Evolutionary conservation across 345 rosid species (phyloP).

Genomic region (Lumnitzera racemosa): DNA sequence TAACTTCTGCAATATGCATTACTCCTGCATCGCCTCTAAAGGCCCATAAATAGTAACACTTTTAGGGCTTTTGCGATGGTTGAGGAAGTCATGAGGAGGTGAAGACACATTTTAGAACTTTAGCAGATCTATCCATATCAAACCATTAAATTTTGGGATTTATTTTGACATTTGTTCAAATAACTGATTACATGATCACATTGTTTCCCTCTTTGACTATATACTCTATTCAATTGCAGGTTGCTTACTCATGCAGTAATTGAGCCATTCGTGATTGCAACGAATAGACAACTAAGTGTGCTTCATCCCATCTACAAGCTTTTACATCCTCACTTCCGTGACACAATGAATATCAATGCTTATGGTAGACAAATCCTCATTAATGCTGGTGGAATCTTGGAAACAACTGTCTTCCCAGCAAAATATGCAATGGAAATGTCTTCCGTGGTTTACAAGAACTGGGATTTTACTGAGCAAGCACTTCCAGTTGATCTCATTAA

Average conservation of each 20-base stretch:
- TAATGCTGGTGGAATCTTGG: constrained; percentile 36
- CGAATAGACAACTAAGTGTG: constrained; percentile 38
- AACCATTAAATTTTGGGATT: too few relatives aligned
- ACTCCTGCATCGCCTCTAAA: too few relatives aligned
- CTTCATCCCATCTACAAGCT: constrained; percentile 39
- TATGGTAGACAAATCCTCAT: constrained; percentile 26
- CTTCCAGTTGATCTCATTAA: constrained; percentile 36
- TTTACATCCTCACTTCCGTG: constrained; percentile 38
- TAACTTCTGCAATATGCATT: too few relatives aligned
- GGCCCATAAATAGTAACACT: too few relatives aligned
- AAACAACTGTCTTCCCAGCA: constrained; percentile 27
- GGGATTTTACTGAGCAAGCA: constrained; percentile 35
- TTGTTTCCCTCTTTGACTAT: not conserved
- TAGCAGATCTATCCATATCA: too few relatives aligned
- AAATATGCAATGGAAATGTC: constrained; percentile 37
- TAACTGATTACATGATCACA: too few relatives aligned
- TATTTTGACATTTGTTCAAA: too few relatives aligned
- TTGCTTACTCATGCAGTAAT: constrained; percentile 38
- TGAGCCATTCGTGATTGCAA: constrained; percentile 40
- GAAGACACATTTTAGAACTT: too few relatives aligned
- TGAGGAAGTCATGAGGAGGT: too few relatives aligned
- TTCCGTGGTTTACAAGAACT: constrained; percentile 26
- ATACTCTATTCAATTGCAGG: constrained; percentile 9
- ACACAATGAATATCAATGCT: constrained; percentile 39
- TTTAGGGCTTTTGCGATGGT: too few relatives aligned